Evolutionary conservation across 805 yeast species (phyloP).

Genomic region (Peterozyma toletana): DNA sequence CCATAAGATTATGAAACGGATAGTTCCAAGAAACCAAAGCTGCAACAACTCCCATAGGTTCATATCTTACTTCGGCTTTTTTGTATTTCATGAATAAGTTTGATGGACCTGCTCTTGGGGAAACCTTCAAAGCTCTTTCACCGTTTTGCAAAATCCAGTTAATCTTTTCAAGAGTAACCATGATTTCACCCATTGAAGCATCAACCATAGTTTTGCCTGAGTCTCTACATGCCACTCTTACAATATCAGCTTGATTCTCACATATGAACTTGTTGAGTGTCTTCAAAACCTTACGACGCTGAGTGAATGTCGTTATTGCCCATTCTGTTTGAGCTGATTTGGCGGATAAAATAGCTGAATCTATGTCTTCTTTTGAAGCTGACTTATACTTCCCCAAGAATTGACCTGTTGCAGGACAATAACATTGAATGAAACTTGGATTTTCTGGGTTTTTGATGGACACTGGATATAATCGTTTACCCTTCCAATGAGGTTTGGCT

Average conservation of each 20-base stretch:
- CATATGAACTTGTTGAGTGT: conserved; percentile 68
- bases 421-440: conserved; percentile 66
- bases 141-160: conserved; percentile 89
- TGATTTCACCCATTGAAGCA: conserved; percentile 93
- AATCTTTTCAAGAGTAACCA: conserved; percentile 90
- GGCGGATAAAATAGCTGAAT: conserved; percentile 48
- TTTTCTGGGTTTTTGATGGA: conserved; percentile 52
- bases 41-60: conserved; percentile 84
- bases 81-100: conserved; percentile 83
- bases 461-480: conserved; percentile 65
- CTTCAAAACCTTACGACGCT: conserved; percentile 63
- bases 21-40: conserved; percentile 97
- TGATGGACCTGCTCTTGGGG: conserved; percentile 81
- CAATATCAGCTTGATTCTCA: conserved; percentile 78
- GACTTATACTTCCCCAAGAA: conserved; percentile 67
- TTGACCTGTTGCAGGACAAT: conserved; percentile 97
- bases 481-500: conserved; percentile 89
- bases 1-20: conserved; percentile 90
- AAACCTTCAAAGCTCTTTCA: conserved; percentile 58
- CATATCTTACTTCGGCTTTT: conserved; percentile 88
- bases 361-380: conserved; percentile 64
- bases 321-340: conserved; percentile 46
- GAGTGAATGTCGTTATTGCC: conserved; percentile 46
- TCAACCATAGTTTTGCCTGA: conserved; percentile 95
- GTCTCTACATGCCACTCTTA: conserved; percentile 91